Conservation (phyloP, 495 filamentous ascomycete species). For the Cairneyella variabilis region DNA sequence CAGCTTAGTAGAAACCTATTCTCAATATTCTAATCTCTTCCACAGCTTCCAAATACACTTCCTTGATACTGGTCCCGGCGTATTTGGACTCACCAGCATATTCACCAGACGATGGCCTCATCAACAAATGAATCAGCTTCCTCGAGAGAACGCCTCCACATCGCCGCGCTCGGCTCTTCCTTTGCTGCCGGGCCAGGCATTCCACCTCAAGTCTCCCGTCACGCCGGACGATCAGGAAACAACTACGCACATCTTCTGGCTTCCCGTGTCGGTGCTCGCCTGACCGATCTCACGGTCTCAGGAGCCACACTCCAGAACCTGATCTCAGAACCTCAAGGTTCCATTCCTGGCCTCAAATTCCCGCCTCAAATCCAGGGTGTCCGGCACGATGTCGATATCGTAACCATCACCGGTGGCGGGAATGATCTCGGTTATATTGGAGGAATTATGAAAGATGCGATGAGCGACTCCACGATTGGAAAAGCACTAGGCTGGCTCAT, state of each 20-base stretch:
- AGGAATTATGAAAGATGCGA: slow-evolving; percentile 33
- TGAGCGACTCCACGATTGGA: background rate
- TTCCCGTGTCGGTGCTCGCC: slow-evolving; percentile 27
- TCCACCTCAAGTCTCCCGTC: slow-evolving; percentile 29
- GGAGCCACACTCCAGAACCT: slow-evolving; percentile 42
- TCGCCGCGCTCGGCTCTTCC: slow-evolving; percentile 36
- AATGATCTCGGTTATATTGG: slow-evolving; percentile 45
- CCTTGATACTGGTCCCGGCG: too few relatives aligned
- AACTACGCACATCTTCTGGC: slow-evolving; percentile 42
- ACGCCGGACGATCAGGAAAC: slow-evolving; percentile 33
- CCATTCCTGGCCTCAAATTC: slow-evolving; percentile 24
- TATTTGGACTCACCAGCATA: too few relatives aligned
- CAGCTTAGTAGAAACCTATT: too few relatives aligned
- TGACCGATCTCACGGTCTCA: slow-evolving; percentile 40
- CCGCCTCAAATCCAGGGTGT: slow-evolving; percentile 36
- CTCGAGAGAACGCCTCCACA: slow-evolving; percentile 29
- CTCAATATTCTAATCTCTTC: too few relatives aligned
- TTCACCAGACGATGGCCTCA: too few relatives aligned
- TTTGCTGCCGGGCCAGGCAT: slow-evolving; percentile 46
- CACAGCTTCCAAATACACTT: too few relatives aligned
- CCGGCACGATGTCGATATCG: slow-evolving; percentile 34
- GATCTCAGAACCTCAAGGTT: slow-evolving; percentile 33
- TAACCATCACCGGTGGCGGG: slow-evolving; percentile 39
- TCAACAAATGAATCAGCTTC: too few relatives aligned
- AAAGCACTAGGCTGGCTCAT: slow-evolving; percentile 6